phyloP scores from a whole-genome alignment of 345 rosid species.

The Salix purpurea region DNA sequence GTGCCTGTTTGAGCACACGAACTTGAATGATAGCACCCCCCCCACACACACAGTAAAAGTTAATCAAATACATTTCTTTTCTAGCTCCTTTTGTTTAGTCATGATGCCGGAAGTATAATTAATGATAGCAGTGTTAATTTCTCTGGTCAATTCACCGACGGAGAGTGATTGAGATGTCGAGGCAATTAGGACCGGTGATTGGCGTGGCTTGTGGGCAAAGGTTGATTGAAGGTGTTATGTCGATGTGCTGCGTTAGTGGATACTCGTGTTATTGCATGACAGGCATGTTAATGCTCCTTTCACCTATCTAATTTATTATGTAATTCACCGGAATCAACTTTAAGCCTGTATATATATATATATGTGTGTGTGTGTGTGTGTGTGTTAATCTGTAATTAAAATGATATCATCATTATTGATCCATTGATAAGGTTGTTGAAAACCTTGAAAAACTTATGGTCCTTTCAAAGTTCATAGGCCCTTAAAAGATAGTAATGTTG shows the following conservation, averaged over 20 bases:
- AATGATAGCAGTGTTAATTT: background rate
- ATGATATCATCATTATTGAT: background rate
- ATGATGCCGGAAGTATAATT: background rate
- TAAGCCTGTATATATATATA: background rate
- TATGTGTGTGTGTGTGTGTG: too few relatives aligned
- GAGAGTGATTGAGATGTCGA: background rate
- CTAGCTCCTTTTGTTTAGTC: background rate
- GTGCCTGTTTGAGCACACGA: too few relatives aligned
- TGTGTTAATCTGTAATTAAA: background rate
- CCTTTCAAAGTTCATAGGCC: too few relatives aligned
- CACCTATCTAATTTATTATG: background rate
- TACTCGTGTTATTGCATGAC: background rate
- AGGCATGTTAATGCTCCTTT: conserved; percentile 1
- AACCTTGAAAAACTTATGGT: too few relatives aligned
- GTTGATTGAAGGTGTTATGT: conserved; percentile 14
- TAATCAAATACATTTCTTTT: background rate
- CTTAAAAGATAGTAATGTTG: too few relatives aligned
- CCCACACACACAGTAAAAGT: too few relatives aligned
- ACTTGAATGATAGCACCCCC: too few relatives aligned
- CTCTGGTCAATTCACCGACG: background rate
- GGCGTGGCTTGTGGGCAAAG: conserved; percentile 2
- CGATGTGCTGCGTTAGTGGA: background rate
- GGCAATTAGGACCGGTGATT: conserved; percentile 2
- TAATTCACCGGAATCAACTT: background rate
- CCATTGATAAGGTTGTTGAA: background rate